These are phyloP conservation scores for Uncinocarpus reesii DNA, from an alignment of 2,329 filamentous ascomycete species.

Conservation along the genomic window DNA sequence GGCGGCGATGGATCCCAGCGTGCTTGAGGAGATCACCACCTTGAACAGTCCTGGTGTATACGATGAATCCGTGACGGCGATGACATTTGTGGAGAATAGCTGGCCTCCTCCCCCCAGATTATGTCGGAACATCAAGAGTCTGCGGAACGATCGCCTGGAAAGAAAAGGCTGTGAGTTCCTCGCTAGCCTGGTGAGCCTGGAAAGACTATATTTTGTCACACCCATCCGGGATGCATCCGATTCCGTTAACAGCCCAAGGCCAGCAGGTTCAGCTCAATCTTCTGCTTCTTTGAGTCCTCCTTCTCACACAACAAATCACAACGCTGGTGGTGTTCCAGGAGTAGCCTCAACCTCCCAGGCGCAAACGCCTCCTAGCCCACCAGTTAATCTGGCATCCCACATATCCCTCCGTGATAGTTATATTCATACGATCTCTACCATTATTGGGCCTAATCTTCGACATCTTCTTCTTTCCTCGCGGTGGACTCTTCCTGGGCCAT, in stretches of 20 bases:
- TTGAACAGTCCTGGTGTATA: conserved; percentile 44
- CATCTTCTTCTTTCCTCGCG: conserved; percentile 48
- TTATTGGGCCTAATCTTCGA: conserved; percentile 44
- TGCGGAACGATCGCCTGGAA: conserved; percentile 42
- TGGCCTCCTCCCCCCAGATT: conserved; percentile 36
- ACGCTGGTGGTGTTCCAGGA: neutral
- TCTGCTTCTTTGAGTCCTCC: conserved; percentile 12
- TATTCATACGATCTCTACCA: conserved; percentile 41
- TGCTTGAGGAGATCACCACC: conserved; percentile 42
- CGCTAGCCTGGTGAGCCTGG: conserved; percentile 35
- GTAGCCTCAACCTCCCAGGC: conserved; percentile 13
- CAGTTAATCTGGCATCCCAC: conserved; percentile 16
- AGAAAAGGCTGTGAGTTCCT: conserved; percentile 38
- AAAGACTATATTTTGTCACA: conserved; percentile 45
- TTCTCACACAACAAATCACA: neutral
- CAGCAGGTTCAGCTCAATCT: conserved; percentile 9
- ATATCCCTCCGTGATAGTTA: conserved; percentile 27
- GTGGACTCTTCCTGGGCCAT: conserved; percentile 43
- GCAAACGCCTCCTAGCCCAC: neutral
- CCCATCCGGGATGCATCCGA: conserved; percentile 25
- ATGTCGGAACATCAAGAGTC: conserved; percentile 36
- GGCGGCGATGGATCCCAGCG: conserved; percentile 33
- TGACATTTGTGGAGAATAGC: conserved; percentile 46
- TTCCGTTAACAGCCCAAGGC: conserved; percentile 24
- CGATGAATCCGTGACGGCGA: conserved; percentile 30